These are phyloP conservation scores for Russula dissimulans DNA, from an alignment of 768 basidiomycete genomes.

Conservation along the genomic window DNA sequence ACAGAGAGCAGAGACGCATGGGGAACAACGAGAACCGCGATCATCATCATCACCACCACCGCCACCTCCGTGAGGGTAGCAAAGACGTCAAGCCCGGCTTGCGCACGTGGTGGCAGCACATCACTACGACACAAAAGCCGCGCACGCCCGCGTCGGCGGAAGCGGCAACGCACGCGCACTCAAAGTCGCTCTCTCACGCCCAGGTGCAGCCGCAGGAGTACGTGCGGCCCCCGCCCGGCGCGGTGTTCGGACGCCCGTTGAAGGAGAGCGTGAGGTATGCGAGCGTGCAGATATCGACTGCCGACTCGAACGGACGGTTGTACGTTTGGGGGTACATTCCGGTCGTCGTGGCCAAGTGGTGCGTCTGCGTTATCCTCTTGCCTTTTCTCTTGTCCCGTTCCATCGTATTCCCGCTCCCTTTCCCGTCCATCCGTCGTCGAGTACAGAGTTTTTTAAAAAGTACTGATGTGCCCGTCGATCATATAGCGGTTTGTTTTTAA, in stretches of 20 bases:
- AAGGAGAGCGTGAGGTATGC: slow-evolving; percentile 79
- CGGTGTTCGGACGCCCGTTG: slow-evolving; percentile 82
- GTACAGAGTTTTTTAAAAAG: background rate
- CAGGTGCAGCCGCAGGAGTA: slow-evolving; percentile 9
- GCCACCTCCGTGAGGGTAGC: too few species aligned
- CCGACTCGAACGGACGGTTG: slow-evolving; percentile 69
- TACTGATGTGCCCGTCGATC: background rate
- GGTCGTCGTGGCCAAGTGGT: slow-evolving; percentile 97
- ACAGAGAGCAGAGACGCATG: slow-evolving; percentile 6
- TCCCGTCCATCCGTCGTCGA: background rate
- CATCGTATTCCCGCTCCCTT: background rate
- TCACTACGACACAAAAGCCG: slow-evolving; percentile 52
- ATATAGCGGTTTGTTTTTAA: slow-evolving; percentile 80
- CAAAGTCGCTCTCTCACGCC: background rate
- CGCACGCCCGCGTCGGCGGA: slow-evolving; percentile 33
- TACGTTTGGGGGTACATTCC: slow-evolving; percentile 94
- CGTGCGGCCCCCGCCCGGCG: slow-evolving; percentile 30
- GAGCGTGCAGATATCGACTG: slow-evolving; percentile 88
- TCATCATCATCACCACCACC: background rate
- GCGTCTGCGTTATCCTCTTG: slow-evolving; percentile 23
- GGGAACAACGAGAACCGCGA: background rate
- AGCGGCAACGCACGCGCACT: too few species aligned
- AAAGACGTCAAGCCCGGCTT: slow-evolving; percentile 27
- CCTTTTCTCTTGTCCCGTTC: too few species aligned
- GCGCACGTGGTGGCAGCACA: slow-evolving; percentile 78